Evolutionary conservation across 495 filamentous ascomycete genomes (phyloP), one percentile per base, ranked within the genome.

Genomic region (Penicillium ucsense): DNA sequence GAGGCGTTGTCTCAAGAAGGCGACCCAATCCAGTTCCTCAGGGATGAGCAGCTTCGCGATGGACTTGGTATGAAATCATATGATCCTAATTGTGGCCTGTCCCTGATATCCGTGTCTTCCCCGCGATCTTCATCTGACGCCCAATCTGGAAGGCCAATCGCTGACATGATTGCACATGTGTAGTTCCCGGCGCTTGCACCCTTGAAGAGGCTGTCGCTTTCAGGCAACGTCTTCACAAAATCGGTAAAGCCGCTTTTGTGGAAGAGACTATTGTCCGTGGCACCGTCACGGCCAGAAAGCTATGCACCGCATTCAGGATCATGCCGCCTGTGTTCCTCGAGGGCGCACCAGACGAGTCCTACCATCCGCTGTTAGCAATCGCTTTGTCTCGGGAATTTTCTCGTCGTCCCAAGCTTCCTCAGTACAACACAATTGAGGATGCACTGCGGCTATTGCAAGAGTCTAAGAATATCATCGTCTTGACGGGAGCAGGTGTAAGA

Each of bases 231-330:
- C 70, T 96, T 11, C 82, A 86, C 53, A 73, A 79, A 29, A 66
- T 90, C 49, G 91, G 90, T 4, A 83, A 84, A 39, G 78, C 81
- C 40, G 74, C 80, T 10, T 95, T 96, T 64, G 74, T 88, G 46
- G 70, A 79, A 49, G 74, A 81, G 48, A 89, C 85, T 8, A 75
- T 96, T 46, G 78, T 80, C 35, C 71, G 75, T 28, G 79, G 80
- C 9, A 68, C 70, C 29, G 78, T 91, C 49, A 80, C 84, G 2
- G 87, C 84, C 27, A 86, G 84, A 67, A 92, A 88, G 64, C 71
- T 98, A 20, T 81, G 89, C 51, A 92, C 88, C 5, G 92, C 91
- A n/a, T 98, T 98, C 68, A 85, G 86, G 41, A 82, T 95, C 49
- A 64, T 76, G 31, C 84, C 85, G 43, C 89, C 89, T 11, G 65